Base-by-base conservation (phyloP, 2,329 filamentous ascomycete genomes). In the Cyphellophora attinorum region DNA sequence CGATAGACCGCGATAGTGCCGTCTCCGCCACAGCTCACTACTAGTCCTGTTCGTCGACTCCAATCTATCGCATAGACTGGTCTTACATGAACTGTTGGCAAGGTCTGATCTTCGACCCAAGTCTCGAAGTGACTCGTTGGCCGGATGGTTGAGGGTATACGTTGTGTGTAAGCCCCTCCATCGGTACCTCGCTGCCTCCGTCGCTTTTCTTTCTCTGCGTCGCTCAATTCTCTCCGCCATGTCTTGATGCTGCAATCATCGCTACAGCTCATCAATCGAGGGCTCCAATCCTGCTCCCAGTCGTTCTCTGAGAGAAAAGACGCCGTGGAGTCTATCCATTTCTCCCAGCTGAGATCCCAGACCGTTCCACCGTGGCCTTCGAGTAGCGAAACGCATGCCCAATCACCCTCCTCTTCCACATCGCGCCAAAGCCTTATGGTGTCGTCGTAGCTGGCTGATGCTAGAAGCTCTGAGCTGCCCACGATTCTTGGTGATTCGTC, bases 361-460 rank as follows among this genome's bases (percentile, higher is more conserved):
- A 96, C 88, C 2, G 91, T 98, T 2, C 81, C 83, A 17, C 62
- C 65, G 54, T 96, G 89, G 1, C 83, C 86, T 47, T 81, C 75
- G 16, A 96, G 65, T 29, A 86, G 74, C 6, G 81, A 74, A 17
- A 94, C 82, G 53, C 89, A 93, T 8, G 81, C 81, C 91, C 91
- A 98, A 56, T 96, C 89, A 52, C 95, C 89, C 58, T 95, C 89
- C 62, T 94, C 88, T 29, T 50, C 48, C 21, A 49, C 47, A 19
- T 48, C 46, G 30, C 82, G 74, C 79, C 89, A 96, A 39, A 96
- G 62, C 39, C 89, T 66, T 19, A 94, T 80, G 4, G 82, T 91
- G 55, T 96, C 82, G 53, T 98, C 91, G 57, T 98, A 98, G 56
- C 85, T 93, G n/a, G 76, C 81, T 52, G 81, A 91, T 5, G 85